Conservation (phyloP, 2,329 filamentous ascomycete genomes). For the Pseudogymnoascus sp. region DNA sequence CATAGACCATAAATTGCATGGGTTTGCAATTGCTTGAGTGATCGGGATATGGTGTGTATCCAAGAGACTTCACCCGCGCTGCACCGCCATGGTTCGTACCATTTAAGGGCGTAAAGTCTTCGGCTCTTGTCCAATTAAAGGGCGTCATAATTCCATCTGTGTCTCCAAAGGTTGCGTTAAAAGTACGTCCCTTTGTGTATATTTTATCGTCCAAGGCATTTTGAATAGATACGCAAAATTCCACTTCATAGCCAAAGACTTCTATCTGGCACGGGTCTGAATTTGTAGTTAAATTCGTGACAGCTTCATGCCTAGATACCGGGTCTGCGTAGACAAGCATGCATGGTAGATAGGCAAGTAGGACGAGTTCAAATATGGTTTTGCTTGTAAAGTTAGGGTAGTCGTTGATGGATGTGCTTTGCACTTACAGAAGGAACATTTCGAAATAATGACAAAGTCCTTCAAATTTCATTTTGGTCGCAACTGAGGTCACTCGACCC, state of each 20-base stretch:
- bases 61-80: not conserved
- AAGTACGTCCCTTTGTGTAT: not conserved
- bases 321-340: not conserved
- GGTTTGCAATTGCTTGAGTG: not conserved
- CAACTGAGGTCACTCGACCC: too few relatives aligned
- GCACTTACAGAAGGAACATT: not conserved
- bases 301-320: not conserved
- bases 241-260: not conserved
- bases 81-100: not conserved
- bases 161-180: not conserved
- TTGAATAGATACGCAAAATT: not conserved
- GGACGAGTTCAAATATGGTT: not conserved
- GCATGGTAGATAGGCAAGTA: not conserved
- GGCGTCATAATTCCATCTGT: not conserved
- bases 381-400: not conserved
- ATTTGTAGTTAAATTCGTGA: not conserved
- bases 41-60: not conserved
- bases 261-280: not conserved
- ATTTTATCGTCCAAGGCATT: not conserved
- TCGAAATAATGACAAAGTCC: not conserved
- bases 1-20: not conserved
- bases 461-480: too few relatives aligned
- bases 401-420: not conserved
- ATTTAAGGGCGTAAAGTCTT: not conserved
- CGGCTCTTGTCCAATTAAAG: not conserved